These are phyloP conservation scores for Periconia macrospinosa DNA, from an alignment of 2,329 filamentous ascomycete genomes.

Conservation along the genomic window DNA sequence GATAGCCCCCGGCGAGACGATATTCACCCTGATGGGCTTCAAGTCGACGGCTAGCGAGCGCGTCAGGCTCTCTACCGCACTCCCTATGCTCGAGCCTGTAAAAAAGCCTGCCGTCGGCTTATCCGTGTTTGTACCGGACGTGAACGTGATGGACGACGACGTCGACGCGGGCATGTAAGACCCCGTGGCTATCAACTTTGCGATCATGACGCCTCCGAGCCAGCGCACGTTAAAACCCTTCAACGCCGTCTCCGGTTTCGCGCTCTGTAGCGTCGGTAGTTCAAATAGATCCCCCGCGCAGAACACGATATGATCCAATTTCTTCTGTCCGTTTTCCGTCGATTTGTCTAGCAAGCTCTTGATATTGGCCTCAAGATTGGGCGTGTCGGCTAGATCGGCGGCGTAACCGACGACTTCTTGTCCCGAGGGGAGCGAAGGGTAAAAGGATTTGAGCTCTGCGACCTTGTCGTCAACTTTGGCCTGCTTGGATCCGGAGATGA, in stretches of 20 bases:
- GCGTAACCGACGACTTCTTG: conserved; percentile 26
- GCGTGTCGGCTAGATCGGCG: conserved; percentile 28
- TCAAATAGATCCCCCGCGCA: conserved; percentile 28
- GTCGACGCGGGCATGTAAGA: conserved; percentile 35
- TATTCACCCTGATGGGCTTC: conserved; percentile 47
- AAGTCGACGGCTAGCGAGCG: conserved; percentile 47
- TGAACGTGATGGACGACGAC: conserved; percentile 45
- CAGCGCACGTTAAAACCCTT: conserved; percentile 36
- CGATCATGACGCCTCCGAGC: conserved; percentile 40
- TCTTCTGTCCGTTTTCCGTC: conserved; percentile 27
- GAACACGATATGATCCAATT: conserved; percentile 36
- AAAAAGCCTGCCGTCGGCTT: conserved; percentile 41
- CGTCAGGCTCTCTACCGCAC: conserved; percentile 34
- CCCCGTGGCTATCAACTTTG: conserved; percentile 40
- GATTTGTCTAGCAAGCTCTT: conserved; percentile 28
- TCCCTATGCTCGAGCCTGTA: conserved; percentile 26
- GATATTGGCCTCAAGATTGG: conserved; percentile 31
- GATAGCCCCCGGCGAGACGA: conserved; percentile 46
- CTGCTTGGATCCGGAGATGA: conserved; percentile 61
- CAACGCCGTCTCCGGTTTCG: conserved; percentile 25
- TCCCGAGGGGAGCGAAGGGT: conserved; percentile 28
- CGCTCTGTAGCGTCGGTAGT: conserved; percentile 26
- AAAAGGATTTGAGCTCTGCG: conserved; percentile 47
- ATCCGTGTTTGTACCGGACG: conserved; percentile 39
- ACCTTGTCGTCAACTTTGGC: conserved; percentile 55